phyloP scores from a whole-genome alignment of 768 basidiomycete genomes.

The Lepiota venenata region DNA sequence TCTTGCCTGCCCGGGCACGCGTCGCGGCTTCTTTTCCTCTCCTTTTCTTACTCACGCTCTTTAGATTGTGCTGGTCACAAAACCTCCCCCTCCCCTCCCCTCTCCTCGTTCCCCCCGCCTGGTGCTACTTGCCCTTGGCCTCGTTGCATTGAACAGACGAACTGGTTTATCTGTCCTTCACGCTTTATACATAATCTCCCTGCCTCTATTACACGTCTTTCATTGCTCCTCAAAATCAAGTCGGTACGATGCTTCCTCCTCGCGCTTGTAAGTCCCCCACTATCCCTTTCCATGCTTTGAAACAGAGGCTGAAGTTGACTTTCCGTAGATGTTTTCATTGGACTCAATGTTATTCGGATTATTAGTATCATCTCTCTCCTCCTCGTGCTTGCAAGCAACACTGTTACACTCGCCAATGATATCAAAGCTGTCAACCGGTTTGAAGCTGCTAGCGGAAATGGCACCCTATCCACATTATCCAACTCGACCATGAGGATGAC shows the following conservation, averaged over 20 bases:
- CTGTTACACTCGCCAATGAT: conserved; percentile 70
- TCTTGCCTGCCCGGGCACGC: background rate
- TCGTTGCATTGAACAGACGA: background rate
- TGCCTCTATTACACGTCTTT: background rate
- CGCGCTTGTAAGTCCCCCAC: conserved; percentile 30
- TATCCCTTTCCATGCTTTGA: background rate
- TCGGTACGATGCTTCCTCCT: conserved; percentile 30
- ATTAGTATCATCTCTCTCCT: conserved; percentile 78
- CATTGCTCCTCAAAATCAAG: background rate
- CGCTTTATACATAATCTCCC: background rate
- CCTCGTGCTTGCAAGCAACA: conserved; percentile 78
- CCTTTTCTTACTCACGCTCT: background rate
- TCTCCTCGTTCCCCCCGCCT: background rate
- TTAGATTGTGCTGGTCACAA: conserved; percentile 10
- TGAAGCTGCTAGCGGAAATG: conserved; percentile 34
- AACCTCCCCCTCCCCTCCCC: too few species aligned
- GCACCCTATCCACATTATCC: conserved; percentile 17
- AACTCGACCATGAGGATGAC: background rate
- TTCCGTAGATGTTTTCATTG: conserved; percentile 58
- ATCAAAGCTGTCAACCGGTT: conserved; percentile 73
- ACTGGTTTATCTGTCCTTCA: background rate
- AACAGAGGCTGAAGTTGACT: background rate
- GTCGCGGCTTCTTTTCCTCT: background rate
- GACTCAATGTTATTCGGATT: conserved; percentile 73
- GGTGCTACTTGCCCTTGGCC: background rate